Evolutionary conservation across 2,329 filamentous ascomycete genomes (phyloP), one percentile per base, ranked within the genome.

Genomic region (Diplodia corticola): DNA sequence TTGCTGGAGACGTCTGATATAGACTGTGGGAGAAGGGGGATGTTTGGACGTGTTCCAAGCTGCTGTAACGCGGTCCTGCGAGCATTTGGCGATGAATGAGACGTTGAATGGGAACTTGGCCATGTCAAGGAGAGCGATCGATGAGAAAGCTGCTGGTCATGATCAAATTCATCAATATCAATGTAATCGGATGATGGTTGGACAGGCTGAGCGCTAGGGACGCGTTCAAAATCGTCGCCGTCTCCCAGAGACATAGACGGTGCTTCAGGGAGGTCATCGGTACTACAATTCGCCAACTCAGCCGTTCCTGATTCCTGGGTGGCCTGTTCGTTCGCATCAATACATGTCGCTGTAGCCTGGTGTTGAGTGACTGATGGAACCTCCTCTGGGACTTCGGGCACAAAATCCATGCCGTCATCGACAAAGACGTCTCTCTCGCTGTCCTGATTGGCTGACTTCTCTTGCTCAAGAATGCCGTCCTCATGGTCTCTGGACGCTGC

Each of bases 401-500:
- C 3, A 3, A 24, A 35, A 6, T 33, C 28, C 13, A 49, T 5
- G n/a, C 24, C 35, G 10, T 61, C 28, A 1, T 61, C 57, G 1
- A 24, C 26, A 17, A 49, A 49, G 1, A 53, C 15, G 15, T 13
- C 26, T 3, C 3, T 5, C 15, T 53, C 30, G 5, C 30, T 33
- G 7, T 28, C 35, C 12, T 17, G 26, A 1, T 3, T 33, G 7
- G 6, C 13, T 26, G 35, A 20, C 22, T 20, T 20, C 15, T 12
- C 50, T 28, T 71, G 69, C n/a, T 75, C 71, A 1, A 78, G 68
- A 50, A 76, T 65, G 4, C 69, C 66, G 12, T 76, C 76, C 0
- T 73, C 71, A 13, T 71, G 72, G 66, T 77, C 75, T 66, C 77
- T 69, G 4, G 75, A 66, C 26, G 76, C 75, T 28, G 73, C 76